Evolutionary conservation across 2,329 filamentous ascomycete genomes (phyloP).

Genomic region (Colletotrichum falcatum): DNA sequence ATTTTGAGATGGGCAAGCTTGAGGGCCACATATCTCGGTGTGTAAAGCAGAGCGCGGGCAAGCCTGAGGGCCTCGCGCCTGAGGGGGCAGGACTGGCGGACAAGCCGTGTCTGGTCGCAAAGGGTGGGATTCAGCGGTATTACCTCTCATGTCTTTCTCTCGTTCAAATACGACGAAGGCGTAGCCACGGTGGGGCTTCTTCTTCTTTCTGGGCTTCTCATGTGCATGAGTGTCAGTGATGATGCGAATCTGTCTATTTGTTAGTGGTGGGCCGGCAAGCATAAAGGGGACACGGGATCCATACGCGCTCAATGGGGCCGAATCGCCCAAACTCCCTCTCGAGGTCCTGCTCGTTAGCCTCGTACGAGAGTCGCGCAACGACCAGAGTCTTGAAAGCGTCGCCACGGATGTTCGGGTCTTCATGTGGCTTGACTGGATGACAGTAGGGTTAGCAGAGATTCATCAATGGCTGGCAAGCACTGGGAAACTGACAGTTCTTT

Average conservation of each 20-base stretch:
- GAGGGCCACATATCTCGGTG: constrained; percentile 66
- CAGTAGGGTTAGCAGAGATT: constrained; percentile 41
- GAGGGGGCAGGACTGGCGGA: constrained; percentile 46
- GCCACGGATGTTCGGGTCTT: constrained; percentile 90
- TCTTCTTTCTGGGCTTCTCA: constrained; percentile 79
- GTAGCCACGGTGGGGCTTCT: constrained; percentile 88
- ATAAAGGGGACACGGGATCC: constrained; percentile 46
- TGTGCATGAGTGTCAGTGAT: constrained; percentile 80
- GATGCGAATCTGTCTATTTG: constrained; percentile 78
- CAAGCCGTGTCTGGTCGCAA: constrained; percentile 30
- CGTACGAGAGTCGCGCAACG: constrained; percentile 89
- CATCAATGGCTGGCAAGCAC: too few species aligned
- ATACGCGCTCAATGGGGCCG: constrained; percentile 91
- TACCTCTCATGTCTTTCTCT: constrained; percentile 99
- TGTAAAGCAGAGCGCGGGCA: constrained; percentile 54
- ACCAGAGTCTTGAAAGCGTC: constrained; percentile 97
- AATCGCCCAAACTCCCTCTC: constrained; percentile 95
- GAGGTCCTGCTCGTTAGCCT: constrained; percentile 88
- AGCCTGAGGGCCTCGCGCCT: constrained; percentile 59
- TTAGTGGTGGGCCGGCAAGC: constrained; percentile 27
- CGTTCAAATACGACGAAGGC: constrained; percentile 97
- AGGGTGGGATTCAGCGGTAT: constrained; percentile 49
- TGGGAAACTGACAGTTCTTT: constrained; percentile 58
- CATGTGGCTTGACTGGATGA: constrained; percentile 77
- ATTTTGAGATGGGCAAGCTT: constrained; percentile 66